phyloP scores from a whole-genome alignment of 163 green algal species.

The Coccomyxa subellipsoidea region DNA sequence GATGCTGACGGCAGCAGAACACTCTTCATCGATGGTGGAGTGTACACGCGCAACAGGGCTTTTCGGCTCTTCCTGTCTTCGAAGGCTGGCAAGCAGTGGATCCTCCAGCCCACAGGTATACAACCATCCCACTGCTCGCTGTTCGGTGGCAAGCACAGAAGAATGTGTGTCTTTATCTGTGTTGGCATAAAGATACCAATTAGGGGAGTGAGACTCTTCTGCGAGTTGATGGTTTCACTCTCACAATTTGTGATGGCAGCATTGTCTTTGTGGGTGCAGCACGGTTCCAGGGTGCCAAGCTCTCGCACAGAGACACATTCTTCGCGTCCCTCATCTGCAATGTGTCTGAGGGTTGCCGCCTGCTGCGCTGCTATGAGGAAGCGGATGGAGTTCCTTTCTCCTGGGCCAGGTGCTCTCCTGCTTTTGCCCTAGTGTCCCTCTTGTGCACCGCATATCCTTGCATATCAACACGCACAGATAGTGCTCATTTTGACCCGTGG shows the following conservation, averaged over 20 bases:
- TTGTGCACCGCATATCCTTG: too few species aligned
- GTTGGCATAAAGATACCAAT: too few species aligned
- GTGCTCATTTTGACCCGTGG: not conserved
- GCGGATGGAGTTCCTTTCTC: conserved; percentile 4
- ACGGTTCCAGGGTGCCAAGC: conserved; percentile 7
- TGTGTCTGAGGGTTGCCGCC: conserved; percentile 18
- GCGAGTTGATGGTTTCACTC: too few species aligned
- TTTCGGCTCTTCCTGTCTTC: conserved; percentile 72
- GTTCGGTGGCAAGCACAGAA: too few species aligned
- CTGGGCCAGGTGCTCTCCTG: not conserved
- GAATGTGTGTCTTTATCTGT: too few species aligned
- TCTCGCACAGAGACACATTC: conserved; percentile 14
- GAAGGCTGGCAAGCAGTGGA: conserved; percentile 59
- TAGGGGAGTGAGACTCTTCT: too few species aligned
- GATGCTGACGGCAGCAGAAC: conserved; percentile 14
- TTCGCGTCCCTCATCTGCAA: conserved; percentile 52
- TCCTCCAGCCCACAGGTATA: conserved; percentile 32
- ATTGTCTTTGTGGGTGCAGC: conserved; percentile 15
- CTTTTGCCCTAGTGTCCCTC: not conserved
- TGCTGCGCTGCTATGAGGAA: conserved; percentile 36
- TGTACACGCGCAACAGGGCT: conserved; percentile 72
- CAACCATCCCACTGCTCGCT: not conserved
- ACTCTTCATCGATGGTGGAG: conserved; percentile 58
- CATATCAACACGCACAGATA: too few species aligned
- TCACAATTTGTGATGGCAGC: too few species aligned